Evolutionary conservation across 176 grass and related monocot species (phyloP).

Genomic region (Dendrocalamus sinicus): DNA sequence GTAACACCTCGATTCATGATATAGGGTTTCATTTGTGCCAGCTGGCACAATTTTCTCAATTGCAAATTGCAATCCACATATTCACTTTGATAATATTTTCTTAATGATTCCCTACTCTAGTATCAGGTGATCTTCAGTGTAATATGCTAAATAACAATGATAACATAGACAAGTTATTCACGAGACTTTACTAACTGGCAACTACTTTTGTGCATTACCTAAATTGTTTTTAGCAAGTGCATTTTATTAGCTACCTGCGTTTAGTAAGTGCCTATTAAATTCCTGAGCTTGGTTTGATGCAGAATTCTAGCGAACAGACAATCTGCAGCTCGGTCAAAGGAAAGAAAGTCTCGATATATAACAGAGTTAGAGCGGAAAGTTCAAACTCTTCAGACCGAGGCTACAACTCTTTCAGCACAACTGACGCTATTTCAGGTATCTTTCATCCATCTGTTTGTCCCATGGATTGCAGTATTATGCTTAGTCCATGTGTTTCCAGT

Average conservation of each 20-base stretch:
- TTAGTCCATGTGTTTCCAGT: conserved; percentile 3
- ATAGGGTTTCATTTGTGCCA: conserved; percentile 1
- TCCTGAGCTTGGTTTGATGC: conserved; percentile 34
- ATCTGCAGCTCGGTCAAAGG: conserved; percentile 92
- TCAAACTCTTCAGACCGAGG: conserved; percentile 83
- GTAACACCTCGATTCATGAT: conserved; percentile 9
- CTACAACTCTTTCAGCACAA: conserved; percentile 81
- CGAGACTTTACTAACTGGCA: not conserved
- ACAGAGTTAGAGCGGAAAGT: conserved; percentile 86
- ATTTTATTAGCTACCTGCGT: not conserved
- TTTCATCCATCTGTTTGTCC: conserved; percentile 29
- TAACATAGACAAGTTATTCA: not conserved
- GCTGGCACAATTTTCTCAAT: not conserved
- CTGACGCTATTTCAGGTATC: conserved; percentile 77
- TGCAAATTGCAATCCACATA: not conserved
- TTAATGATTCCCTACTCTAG: not conserved
- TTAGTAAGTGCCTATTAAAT: conserved; percentile 27
- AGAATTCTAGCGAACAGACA: conserved; percentile 96
- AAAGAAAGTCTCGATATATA: conserved; percentile 92
- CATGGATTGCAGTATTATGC: conserved; percentile 28
- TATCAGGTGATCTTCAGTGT: not conserved
- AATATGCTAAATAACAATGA: conserved; percentile 9
- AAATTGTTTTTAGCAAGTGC: not conserved
- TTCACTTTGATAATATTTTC: conserved; percentile 26
- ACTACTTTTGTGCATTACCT: not conserved